phyloP scores from a whole-genome alignment of 352 stramenopile species.

The Aphanomyces stellatus region DNA sequence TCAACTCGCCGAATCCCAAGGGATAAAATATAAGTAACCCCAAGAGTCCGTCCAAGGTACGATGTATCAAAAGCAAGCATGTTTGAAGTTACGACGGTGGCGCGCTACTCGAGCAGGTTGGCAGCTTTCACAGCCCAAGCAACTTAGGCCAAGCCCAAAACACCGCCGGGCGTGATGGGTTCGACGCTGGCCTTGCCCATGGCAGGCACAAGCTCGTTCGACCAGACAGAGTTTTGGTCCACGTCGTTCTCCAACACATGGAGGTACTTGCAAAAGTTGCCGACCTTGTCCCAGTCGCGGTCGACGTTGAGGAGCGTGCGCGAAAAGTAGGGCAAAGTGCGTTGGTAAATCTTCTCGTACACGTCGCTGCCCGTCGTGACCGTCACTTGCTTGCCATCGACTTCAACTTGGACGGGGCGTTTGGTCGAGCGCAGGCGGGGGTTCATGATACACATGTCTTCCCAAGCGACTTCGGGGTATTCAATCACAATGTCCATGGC shows the following conservation, averaged over 20 bases:
- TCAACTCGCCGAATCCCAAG: too few relatives aligned
- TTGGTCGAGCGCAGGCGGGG: conserved; percentile 31
- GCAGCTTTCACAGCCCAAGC: too few relatives aligned
- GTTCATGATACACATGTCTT: conserved; percentile 47
- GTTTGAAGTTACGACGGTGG: too few relatives aligned
- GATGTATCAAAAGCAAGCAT: too few relatives aligned
- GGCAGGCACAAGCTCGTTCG: conserved; percentile 39
- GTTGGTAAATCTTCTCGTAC: conserved; percentile 45
- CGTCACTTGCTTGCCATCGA: conserved; percentile 15
- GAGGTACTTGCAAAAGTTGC: conserved; percentile 47
- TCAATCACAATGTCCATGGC: conserved; percentile 46
- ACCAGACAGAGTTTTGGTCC: conserved; percentile 47
- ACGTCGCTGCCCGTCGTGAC: conserved; percentile 27
- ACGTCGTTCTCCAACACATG: conserved; percentile 35
- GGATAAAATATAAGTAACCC: too few relatives aligned
- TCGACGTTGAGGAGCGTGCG: conserved; percentile 40
- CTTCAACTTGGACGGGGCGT: conserved; percentile 7
- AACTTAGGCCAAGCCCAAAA: conserved; percentile 23
- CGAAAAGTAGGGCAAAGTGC: conserved; percentile 42
- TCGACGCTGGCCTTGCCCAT: conserved; percentile 38
- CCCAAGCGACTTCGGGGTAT: conserved; percentile 39
- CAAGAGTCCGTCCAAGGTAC: too few relatives aligned
- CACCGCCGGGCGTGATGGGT: conserved; percentile 33
- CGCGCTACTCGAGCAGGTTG: too few relatives aligned
- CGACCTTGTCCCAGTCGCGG: conserved; percentile 46